Conservation (phyloP, 2,329 filamentous ascomycete genomes). For the Geosmithia morbida region DNA sequence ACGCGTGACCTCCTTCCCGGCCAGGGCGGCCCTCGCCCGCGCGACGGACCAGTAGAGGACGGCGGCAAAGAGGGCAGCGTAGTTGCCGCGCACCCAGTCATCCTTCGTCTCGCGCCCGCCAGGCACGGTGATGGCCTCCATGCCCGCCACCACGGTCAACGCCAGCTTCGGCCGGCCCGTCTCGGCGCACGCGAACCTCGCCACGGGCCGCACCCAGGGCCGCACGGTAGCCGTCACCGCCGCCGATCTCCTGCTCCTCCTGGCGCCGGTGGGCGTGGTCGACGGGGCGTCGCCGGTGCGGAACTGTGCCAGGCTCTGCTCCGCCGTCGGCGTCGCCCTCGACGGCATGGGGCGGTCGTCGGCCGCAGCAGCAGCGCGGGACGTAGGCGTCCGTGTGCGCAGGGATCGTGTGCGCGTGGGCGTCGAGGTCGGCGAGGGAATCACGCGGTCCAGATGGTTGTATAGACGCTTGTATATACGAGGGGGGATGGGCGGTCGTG, state of each 20-base stretch:
- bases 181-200: slow-evolving; percentile 47
- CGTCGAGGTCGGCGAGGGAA: slow-evolving; percentile 29
- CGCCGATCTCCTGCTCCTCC: slow-evolving; percentile 7
- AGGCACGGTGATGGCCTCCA: slow-evolving; percentile 40
- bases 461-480: slow-evolving; percentile 76
- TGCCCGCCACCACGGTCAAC: slow-evolving; percentile 61
- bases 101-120: slow-evolving; percentile 29
- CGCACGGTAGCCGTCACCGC: slow-evolving; percentile 24
- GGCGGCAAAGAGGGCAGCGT: slow-evolving; percentile 41
- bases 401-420: slow-evolving; percentile 14
- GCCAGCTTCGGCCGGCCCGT: slow-evolving; percentile 47
- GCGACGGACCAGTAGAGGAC: slow-evolving; percentile 46
- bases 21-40: slow-evolving; percentile 24
- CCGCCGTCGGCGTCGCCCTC: slow-evolving; percentile 30
- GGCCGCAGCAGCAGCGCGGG: slow-evolving; percentile 13
- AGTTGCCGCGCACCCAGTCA: slow-evolving; percentile 30
- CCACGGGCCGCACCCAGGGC: slow-evolving; percentile 54
- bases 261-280: slow-evolving; percentile 26
- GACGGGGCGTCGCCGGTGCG: slow-evolving; percentile 15
- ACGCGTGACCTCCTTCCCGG: slow-evolving; percentile 18
- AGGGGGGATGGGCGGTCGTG: slow-evolving; percentile 64
- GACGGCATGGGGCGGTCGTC: slow-evolving; percentile 19
- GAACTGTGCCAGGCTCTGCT: slow-evolving; percentile 25
- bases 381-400: slow-evolving; percentile 17
- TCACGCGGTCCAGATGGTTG: slow-evolving; percentile 59